Conservation (phyloP, 2,329 filamentous ascomycete genomes). For the Aspergillus felis region DNA sequence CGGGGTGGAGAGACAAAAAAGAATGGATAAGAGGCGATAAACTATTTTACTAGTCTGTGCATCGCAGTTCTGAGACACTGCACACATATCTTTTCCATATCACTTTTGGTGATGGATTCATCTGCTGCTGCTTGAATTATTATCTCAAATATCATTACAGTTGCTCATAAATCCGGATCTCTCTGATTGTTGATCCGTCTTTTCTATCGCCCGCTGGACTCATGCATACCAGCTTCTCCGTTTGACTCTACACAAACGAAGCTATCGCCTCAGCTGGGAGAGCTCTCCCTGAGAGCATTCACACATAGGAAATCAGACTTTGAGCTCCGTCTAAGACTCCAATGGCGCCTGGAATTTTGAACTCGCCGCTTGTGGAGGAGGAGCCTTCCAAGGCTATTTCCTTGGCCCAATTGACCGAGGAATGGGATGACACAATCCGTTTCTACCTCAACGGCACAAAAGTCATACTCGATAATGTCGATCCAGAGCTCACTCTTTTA, state of each 20-base stretch:
- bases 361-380: conserved; percentile 44
- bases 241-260: background rate
- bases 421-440: conserved; percentile 79
- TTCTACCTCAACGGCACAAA: conserved; percentile 96
- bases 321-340: background rate
- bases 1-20: background rate
- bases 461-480: conserved; percentile 77
- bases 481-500: conserved; percentile 86
- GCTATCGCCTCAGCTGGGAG: background rate
- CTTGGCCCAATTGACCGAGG: conserved; percentile 63
- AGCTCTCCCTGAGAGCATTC: background rate
- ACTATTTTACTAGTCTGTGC: conserved; percentile 3
- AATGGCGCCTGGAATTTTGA: conserved; percentile 58
- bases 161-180: background rate
- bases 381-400: conserved; percentile 42
- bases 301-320: background rate
- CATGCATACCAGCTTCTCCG: background rate
- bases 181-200: background rate
- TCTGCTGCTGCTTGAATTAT: background rate
- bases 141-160: background rate
- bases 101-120: background rate
- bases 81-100: conserved; percentile 1
- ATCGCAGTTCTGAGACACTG: no score
- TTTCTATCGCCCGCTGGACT: background rate
- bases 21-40: conserved; percentile 16